Conservation (phyloP, 2,329 filamentous ascomycete genomes). For the Blastomyces gilchristii region DNA sequence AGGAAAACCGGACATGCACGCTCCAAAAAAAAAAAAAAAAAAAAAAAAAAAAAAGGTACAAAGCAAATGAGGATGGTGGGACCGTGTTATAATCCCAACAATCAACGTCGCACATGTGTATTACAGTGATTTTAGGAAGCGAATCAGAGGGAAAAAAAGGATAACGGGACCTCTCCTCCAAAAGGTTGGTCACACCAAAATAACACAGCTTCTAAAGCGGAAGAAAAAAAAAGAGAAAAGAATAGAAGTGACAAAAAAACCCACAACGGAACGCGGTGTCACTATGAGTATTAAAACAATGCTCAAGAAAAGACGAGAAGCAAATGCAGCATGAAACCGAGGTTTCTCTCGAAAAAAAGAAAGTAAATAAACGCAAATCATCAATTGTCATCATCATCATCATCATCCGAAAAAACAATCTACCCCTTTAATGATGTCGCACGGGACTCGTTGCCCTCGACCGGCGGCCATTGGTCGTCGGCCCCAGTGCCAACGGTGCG, state of each 20-base stretch:
- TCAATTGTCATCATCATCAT: background rate
- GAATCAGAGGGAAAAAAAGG: no score
- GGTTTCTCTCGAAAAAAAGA: background rate
- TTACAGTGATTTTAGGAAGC: background rate
- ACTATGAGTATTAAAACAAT: background rate
- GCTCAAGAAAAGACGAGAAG: background rate
- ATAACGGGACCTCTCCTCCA: no score
- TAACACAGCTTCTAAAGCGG: no score
- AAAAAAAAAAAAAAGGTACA: background rate
- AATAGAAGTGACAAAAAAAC: no score
- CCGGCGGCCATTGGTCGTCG: conserved; percentile 38
- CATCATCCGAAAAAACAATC: conserved; percentile 1
- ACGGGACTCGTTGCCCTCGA: conserved; percentile 42
- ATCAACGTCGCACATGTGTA: background rate
- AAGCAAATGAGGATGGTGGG: background rate
- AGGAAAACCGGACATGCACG: background rate
- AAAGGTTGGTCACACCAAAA: no score
- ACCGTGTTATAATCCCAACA: background rate
- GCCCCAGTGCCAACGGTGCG: conserved; percentile 42
- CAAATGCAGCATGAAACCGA: background rate
- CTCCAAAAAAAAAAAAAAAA: background rate
- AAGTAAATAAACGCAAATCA: conserved; percentile 2
- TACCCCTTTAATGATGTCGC: conserved; percentile 3
- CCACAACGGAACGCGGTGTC: background rate
- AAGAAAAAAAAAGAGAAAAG: no score